These are phyloP conservation scores for Wallacemonas sp. DNA, from an alignment of 208 protist species.

Conservation along the genomic window DNA sequence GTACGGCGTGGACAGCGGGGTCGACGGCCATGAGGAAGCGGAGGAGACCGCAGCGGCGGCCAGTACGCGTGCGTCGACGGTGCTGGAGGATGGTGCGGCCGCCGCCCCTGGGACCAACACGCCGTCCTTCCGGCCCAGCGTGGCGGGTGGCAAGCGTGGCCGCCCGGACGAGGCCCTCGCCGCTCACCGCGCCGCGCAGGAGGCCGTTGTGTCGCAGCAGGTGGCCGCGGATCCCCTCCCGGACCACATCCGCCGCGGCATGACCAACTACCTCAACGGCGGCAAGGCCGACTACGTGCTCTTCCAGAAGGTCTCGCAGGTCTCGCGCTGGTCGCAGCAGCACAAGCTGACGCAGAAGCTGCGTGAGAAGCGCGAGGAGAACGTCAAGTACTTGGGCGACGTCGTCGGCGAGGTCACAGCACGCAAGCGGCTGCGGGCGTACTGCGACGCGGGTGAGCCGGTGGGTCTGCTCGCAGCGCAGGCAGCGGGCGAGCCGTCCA, in stretches of 20 bases:
- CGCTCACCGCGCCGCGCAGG: slow-evolving; percentile 27
- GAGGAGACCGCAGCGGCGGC: neutral
- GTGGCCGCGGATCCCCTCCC: slow-evolving; percentile 65
- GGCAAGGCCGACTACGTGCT: slow-evolving; percentile 63
- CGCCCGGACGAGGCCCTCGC: slow-evolving; percentile 32
- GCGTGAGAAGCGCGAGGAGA: slow-evolving; percentile 53
- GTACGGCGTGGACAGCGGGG: slow-evolving; percentile 58
- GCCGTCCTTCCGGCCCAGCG: slow-evolving; percentile 28
- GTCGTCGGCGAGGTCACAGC: slow-evolving; percentile 65
- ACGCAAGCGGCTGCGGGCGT: slow-evolving; percentile 55
- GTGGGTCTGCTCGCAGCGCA: slow-evolving; percentile 98
- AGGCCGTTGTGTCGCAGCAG: slow-evolving; percentile 29
- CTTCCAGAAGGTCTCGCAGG: slow-evolving; percentile 78
- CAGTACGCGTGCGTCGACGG: slow-evolving; percentile 16
- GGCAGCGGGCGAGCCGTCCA: slow-evolving; percentile 99
- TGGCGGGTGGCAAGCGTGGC: slow-evolving; percentile 18
- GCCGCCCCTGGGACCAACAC: slow-evolving; percentile 20
- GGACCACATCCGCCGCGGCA: slow-evolving; percentile 27
- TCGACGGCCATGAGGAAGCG: slow-evolving; percentile 14
- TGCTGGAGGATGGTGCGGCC: slow-evolving; percentile 26
- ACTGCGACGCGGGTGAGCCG: slow-evolving; percentile 93
- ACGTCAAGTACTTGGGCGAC: slow-evolving; percentile 56
- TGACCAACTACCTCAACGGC: slow-evolving; percentile 54
- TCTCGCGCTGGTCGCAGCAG: slow-evolving; percentile 68
- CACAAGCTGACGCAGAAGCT: slow-evolving; percentile 54